Base-by-base conservation (phyloP, 306 rosid genomes). In the Fragaria vesca region DNA sequence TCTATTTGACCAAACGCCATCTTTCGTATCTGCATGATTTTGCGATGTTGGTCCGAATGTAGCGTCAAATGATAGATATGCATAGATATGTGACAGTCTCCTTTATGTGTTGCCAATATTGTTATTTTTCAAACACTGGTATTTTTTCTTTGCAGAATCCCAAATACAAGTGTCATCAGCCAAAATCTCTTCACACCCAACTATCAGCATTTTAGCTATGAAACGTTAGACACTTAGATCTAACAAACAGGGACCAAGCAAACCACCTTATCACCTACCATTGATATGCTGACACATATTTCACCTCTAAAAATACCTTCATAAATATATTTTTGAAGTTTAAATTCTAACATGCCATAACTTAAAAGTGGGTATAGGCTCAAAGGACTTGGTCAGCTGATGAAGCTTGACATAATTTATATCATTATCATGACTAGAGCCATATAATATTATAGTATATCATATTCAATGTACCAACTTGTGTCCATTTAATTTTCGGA, bases 141-240 rank as follows among this genome's bases (percentile, higher is more conserved):
- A n/a, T 55, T 55, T 21, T 55, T 55, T 55, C 13, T n/a, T n/a
- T 38, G 42, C 62, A 20, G 60, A 55, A n/a, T 9, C 4, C 28
- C 62, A 20, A 8, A 28, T 21, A 21, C 28, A 21, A 10, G 32
- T 57, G 30, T 21, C 45, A 6, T 57, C 1, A 8, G 32, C 63
- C 63, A 57, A 21, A n/a, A 57, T 57, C 24, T 69, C 55, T 45
- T 43, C 24, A n/a, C 54, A 45, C 73, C 73, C 38, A 45, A 47
- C 24, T 46, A 45, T 17, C 38, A 70, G 1, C 24, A 32, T 21
- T 58, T 24, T 58, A 24, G 66, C 36, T 28, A 58, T 24, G 36
- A 28, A 15, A 26, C 2, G 17, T 0, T 8, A 38, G 7, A 42
- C 45, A 8, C 10, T 7, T 38, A 54, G 61, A 55, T 30, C 13